Percentiles rank a stretch among this genome's conserved stretches.
Conservation (phyloP, 2,329 filamentous ascomycete species). For the Pseudopyrenochaeta lycopersici region DNA sequence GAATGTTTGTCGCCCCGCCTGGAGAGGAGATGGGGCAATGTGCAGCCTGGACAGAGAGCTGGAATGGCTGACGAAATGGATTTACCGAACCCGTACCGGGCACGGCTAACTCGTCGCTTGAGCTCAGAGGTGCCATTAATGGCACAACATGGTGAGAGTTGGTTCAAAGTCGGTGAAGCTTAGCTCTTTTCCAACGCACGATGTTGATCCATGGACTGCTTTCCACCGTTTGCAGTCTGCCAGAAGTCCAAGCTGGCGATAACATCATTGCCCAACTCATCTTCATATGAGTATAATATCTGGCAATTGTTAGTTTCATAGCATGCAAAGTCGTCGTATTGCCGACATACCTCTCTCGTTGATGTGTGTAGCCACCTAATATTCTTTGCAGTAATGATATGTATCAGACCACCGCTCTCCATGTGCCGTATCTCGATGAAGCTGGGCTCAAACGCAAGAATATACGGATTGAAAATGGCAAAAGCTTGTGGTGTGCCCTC, state of each 20-base stretch:
- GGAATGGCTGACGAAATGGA: too few species aligned
- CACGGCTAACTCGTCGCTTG: too few species aligned
- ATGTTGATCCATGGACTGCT: conserved; percentile 36
- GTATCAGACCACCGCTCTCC: conserved; percentile 87
- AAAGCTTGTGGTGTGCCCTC: conserved; percentile 93
- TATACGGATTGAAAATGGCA: conserved; percentile 95
- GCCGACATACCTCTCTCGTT: conserved; percentile 80
- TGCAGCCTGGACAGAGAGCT: too few species aligned
- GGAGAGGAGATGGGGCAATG: too few species aligned
- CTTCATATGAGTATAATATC: conserved; percentile 98
- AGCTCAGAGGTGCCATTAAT: too few species aligned
- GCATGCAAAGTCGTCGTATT: background rate
- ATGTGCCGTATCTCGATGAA: conserved; percentile 98
- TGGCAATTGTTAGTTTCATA: conserved; percentile 52
- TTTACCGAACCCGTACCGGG: too few species aligned
- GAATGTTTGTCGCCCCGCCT: too few species aligned
- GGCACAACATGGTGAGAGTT: too few species aligned
- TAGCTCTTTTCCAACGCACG: conserved; percentile 39
- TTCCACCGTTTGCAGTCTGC: conserved; percentile 53
- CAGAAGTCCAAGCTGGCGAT: conserved; percentile 97
- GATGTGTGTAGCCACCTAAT: conserved; percentile 98
- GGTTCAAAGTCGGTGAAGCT: background rate
- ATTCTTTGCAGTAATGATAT: conserved; percentile 95
- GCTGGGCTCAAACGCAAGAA: conserved; percentile 94
- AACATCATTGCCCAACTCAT: conserved; percentile 91